A percentile compares a stretch with the other conserved stretches of the same genome.
Evolutionary conservation across 2,329 filamentous ascomycete genomes (phyloP).

Genomic region (Aspergillus sp.): DNA sequence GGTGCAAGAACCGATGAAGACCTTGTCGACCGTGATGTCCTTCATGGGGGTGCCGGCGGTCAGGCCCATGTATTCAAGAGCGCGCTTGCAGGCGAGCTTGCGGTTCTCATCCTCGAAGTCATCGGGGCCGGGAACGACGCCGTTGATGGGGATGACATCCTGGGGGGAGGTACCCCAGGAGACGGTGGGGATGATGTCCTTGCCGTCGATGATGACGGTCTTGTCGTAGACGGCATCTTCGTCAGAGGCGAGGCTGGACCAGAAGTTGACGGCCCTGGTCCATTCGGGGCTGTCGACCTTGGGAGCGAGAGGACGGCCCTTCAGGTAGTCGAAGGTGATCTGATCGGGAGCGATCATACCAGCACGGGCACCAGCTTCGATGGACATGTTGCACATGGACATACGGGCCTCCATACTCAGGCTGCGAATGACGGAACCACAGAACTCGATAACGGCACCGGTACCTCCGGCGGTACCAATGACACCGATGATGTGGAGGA

Average conservation of each 20-base stretch:
- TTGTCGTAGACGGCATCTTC: conserved; percentile 86
- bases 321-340: conserved; percentile 91
- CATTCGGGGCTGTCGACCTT: conserved; percentile 82
- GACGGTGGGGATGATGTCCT: conserved; percentile 89
- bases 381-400: conserved; percentile 99
- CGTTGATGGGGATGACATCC: conserved; percentile 92
- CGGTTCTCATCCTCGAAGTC: conserved; percentile 78
- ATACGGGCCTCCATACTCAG: conserved; percentile 97
- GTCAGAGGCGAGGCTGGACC: conserved; percentile 83
- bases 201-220: conserved; percentile 84
- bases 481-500: conserved; percentile 87
- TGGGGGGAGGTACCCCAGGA: conserved; percentile 98
- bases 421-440: conserved; percentile 83
- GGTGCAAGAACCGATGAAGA: conserved; percentile 97
- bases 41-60: conserved; percentile 84
- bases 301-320: conserved; percentile 84
- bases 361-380: conserved; percentile 90
- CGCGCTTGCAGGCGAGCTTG: conserved; percentile 75
- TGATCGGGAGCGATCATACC: conserved; percentile 97
- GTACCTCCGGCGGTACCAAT: conserved; percentile 96
- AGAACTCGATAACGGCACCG: conserved; percentile 95
- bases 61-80: conserved; percentile 96
- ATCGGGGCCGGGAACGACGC: conserved; percentile 84
- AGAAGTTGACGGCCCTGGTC: conserved; percentile 85
- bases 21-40: conserved; percentile 89